Evolutionary conservation across 2,329 filamentous ascomycete species (phyloP).

Genomic region (Hortaea sp.): DNA sequence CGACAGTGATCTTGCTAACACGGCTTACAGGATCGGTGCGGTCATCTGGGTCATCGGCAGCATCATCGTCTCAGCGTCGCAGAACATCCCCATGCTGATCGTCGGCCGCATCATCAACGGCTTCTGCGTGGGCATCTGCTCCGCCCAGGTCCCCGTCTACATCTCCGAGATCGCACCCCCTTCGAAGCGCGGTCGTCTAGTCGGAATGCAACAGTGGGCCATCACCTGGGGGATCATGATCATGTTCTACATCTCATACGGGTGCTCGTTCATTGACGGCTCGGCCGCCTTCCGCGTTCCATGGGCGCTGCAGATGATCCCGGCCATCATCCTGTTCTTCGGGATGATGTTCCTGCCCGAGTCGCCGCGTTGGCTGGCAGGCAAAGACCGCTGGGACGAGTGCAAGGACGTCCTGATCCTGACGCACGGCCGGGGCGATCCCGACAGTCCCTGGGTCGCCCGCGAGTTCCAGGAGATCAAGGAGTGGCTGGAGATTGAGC

Average conservation of each 20-base stretch:
- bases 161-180: constrained; percentile 55
- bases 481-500: constrained; percentile 60
- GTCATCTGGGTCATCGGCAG: constrained; percentile 47
- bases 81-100: constrained; percentile 62
- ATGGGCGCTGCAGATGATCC: constrained; percentile 39
- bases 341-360: constrained; percentile 53
- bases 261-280: constrained; percentile 51
- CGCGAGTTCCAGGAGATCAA: constrained; percentile 64
- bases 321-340: constrained; percentile 36
- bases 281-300: constrained; percentile 44
- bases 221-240: constrained; percentile 58
- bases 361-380: constrained; percentile 55
- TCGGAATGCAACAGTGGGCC: constrained; percentile 61
- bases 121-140: constrained; percentile 62
- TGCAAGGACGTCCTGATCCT: constrained; percentile 52
- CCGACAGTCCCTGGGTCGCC: constrained; percentile 45
- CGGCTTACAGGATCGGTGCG: constrained; percentile 8
- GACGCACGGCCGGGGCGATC: constrained; percentile 46
- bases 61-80: constrained; percentile 51
- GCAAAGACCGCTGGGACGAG: constrained; percentile 53
- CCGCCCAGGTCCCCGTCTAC: constrained; percentile 59
- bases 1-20: neutral
- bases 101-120: constrained; percentile 63
- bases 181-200: constrained; percentile 51
- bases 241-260: constrained; percentile 57